Evolutionary conservation across 305 asterid genomes (phyloP), one percentile per base, ranked within the genome.

Genomic region (Stenogyne calaminthoides): DNA sequence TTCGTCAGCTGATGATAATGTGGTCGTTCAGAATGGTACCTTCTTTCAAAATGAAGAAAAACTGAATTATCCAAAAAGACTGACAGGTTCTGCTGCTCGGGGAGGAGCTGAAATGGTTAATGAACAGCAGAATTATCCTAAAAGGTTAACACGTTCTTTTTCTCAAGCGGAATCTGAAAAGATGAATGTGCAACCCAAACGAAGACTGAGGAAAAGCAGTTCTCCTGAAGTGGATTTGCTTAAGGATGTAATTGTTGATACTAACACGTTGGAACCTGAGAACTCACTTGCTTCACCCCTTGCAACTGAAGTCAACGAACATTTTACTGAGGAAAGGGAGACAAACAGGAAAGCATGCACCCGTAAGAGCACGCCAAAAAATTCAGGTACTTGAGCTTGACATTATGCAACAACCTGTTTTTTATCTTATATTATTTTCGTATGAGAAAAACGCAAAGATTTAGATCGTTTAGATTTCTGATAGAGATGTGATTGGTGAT

Each of bases 81-180:
- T 58, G n/a, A 82, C 86, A 40, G 83, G 80, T 54, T 82, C 85
- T 7, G 69, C 73, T 20, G 77, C 83, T 67, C 61, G 49, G 44
- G 72, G 34, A 62, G 80, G 75, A 16, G 54, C 75, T n/a, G 56
- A 49, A 49, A 49, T 15, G 56, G 22, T n/a, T 49, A 6, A 15
- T 49, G 64, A 40, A 52, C 69, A 73, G 22, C 76, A 34, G 52
- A 64, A 55, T 34, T n/a, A 20, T 32, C 51, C 77, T 5, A 76
- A 47, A 80, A 84, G 79, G 73, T 11, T 58, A 6, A 82, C 86
- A 55, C 83, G 80, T 46, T 80, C 84, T 7, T 44, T 69, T 20
- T 75, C 83, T 58, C 65, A 52, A 55, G 72, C 52, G 46, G 77
- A 76, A 32, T 57, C 77, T 11, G 80, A 64, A 57, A 68, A 22